A percentile compares a stretch with the other conserved stretches of the same genome.
phyloP scores from a whole-genome alignment of 2,329 filamentous ascomycete genomes.

The Pseudopyricularia javanii region DNA sequence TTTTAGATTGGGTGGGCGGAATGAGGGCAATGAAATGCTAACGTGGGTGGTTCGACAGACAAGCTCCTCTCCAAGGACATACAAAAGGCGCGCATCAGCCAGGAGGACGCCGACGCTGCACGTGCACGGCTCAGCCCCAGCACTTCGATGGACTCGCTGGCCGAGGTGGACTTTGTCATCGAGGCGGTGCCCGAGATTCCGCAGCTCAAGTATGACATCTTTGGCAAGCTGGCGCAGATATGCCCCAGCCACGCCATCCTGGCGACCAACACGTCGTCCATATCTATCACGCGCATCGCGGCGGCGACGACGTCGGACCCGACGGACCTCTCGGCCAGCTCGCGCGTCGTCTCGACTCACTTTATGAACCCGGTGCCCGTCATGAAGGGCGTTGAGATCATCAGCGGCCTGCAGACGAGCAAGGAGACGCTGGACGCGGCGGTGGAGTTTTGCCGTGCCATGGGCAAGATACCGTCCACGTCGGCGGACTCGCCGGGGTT shows the following conservation, averaged over 20 bases:
- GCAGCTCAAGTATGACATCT: conserved; percentile 77
- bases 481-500: conserved; percentile 90
- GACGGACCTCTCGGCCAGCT: conserved; percentile 67
- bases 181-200: conserved; percentile 94
- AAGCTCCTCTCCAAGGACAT: conserved; percentile 92
- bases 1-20: neutral
- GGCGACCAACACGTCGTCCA: conserved; percentile 97
- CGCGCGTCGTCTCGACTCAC: conserved; percentile 86
- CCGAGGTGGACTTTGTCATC: conserved; percentile 88
- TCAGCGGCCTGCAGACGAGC: conserved; percentile 85
- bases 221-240: conserved; percentile 67
- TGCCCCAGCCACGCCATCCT: conserved; percentile 78
- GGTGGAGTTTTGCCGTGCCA: conserved; percentile 72
- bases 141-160: conserved; percentile 65
- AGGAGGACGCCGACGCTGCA: conserved; percentile 64
- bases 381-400: conserved; percentile 96
- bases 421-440: conserved; percentile 69
- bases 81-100: conserved; percentile 71
- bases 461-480: conserved; percentile 85
- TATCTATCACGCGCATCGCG: conserved; percentile 92
- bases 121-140: conserved; percentile 57
- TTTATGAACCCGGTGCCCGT: conserved; percentile 99
- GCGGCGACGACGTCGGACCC: conserved; percentile 71
- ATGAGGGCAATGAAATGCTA: neutral
- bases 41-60: conserved; percentile 42